phyloP scores from a whole-genome alignment of 352 stramenopile species.

The Ophiocytium majus region DNA sequence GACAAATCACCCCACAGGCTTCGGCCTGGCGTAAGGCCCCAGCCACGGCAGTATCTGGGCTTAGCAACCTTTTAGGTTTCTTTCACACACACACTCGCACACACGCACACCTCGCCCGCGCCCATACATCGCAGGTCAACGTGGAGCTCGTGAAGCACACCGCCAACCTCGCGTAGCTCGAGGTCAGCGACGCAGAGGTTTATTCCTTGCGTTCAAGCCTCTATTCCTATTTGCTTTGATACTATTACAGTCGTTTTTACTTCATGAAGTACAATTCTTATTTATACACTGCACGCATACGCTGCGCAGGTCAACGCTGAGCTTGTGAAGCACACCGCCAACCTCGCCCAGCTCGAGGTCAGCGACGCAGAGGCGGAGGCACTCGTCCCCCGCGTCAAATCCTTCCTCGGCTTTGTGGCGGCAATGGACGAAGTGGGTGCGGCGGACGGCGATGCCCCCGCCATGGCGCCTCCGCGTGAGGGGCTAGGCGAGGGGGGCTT shows the following conservation, averaged over 20 bases:
- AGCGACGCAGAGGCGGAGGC: neutral
- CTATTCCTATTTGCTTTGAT: no score
- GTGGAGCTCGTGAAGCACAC: neutral
- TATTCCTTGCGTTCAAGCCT: no score
- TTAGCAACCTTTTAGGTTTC: no score
- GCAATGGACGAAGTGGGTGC: neutral
- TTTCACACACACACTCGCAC: no score
- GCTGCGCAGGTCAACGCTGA: neutral
- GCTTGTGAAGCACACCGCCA: neutral
- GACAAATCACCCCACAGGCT: no score
- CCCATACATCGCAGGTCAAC: constrained; percentile 4
- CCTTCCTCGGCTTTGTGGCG: constrained; percentile 8
- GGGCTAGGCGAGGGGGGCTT: neutral
- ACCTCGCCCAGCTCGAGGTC: constrained; percentile 4
- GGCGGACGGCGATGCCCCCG: neutral
- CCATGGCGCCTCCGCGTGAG: neutral
- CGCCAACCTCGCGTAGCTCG: neutral
- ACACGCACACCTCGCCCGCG: no score
- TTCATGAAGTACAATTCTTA: no score
- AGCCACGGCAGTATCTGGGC: no score
- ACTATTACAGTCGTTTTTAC: no score
- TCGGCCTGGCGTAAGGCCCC: no score
- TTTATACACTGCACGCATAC: no score
- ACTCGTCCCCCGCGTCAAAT: neutral
- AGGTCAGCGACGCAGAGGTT: neutral